phyloP scores from a whole-genome alignment of 352 stramenopile genomes.

The Globisporangium polare region DNA sequence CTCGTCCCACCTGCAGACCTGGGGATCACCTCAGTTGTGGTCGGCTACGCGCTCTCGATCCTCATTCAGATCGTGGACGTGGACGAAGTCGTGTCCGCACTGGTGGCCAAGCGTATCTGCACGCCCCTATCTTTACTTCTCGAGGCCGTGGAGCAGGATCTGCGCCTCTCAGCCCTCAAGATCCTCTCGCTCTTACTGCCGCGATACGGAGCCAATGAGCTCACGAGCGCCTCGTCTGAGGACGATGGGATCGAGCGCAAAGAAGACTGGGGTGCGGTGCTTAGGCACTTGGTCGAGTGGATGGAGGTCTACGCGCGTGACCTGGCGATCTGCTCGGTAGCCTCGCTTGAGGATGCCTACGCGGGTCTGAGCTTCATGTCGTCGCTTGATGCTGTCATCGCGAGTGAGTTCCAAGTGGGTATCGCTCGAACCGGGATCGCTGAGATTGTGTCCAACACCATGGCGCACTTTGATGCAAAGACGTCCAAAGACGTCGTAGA shows the following conservation, averaged over 20 bases:
- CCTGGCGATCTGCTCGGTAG: conserved; percentile 23
- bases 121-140: conserved; percentile 35
- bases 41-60: conserved; percentile 39
- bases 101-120: conserved; percentile 38
- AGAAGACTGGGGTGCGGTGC: conserved; percentile 39
- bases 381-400: conserved; percentile 18
- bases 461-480: conserved; percentile 24
- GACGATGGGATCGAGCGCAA: conserved; percentile 1
- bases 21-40: conserved; percentile 23
- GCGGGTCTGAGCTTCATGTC: conserved; percentile 39
- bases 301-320: conserved; percentile 67
- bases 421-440: conserved; percentile 39
- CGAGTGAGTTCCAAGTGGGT: conserved; percentile 24
- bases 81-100: conserved; percentile 17
- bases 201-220: background rate
- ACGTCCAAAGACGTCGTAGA: background rate
- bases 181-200: conserved; percentile 43
- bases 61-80: conserved; percentile 25
- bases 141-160: conserved; percentile 47
- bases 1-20: conserved; percentile 30
- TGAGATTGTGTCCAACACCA: conserved; percentile 35
- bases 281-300: conserved; percentile 62
- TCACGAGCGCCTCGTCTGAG: background rate
- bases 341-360: conserved; percentile 38
- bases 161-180: conserved; percentile 39